Base-by-base conservation (phyloP, 192 early-diverging fungal species). In the Allomyces javanicus region DNA sequence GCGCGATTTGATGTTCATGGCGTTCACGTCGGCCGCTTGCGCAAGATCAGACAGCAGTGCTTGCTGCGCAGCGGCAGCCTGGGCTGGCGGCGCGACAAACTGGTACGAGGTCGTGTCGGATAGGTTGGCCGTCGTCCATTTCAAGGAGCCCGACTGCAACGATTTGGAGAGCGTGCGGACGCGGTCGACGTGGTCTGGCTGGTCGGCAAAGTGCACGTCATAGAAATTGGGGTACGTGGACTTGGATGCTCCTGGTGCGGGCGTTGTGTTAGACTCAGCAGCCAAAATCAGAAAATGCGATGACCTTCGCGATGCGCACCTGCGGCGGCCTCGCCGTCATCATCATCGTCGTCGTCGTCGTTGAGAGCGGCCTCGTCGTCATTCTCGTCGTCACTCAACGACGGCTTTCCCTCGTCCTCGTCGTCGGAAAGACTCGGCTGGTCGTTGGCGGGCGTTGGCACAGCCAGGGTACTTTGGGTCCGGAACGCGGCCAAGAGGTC, bases 231-330 rank as follows among this genome's bases (percentile, higher is more conserved):
- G 19, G 24, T 61, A 33, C 3, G 71, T 68, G 61, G 67, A 67
- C 19, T 74, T 68, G 24, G 69, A 68, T 40, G 33, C 33, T 40
- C 5, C 7, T 40, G 7, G 7, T 40, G 33, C 0, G 33, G 33
- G 33, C 7, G 33, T 40, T 40, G 33, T 7, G 33, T 40, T 7
- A 40, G 33, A 40, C 7, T 9, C 33, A 7, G 33, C 33, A 3
- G 33, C 33, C 7, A 40, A 40, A 7, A 40, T 3, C 3, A 9
- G 33, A 40, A 40, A 61, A 72, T 68, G 50, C 76, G 75, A 0
- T 43, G 40, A 11, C 63, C 74, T 70, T 72, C 72, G 44, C 66
- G 72, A 24, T 85, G 80, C 10, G 72, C 24, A 3, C 65, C 62
- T 50, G 71, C 76, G 19, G 71, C 76, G 19, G 64, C 72, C 7